These are phyloP conservation scores for Cutaneotrichosporon dermatis DNA, from an alignment of 1,284 basidiomycete genomes.

Conservation along the genomic window DNA sequence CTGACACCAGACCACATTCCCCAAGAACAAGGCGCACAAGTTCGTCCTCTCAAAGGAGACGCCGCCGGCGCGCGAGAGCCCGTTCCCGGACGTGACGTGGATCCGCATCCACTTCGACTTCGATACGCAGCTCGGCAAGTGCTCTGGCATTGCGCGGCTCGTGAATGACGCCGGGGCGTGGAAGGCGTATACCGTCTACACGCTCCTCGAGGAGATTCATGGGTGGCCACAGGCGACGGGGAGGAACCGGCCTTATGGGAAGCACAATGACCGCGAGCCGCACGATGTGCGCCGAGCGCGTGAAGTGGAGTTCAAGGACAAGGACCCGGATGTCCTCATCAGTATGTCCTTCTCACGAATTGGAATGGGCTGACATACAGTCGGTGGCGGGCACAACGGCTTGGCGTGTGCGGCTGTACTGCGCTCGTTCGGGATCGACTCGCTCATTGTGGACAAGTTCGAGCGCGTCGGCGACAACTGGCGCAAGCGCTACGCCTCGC, in stretches of 20 bases:
- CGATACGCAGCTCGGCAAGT: conserved; percentile 54
- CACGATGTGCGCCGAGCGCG: conserved; percentile 31
- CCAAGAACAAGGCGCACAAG: conserved; percentile 42
- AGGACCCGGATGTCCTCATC: conserved; percentile 49
- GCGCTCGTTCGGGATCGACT: conserved; percentile 55
- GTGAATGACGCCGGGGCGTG: conserved; percentile 55
- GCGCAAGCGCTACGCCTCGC: conserved; percentile 57
- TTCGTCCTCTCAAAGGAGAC: conserved; percentile 51
- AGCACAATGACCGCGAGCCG: conserved; percentile 33
- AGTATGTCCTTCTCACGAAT: conserved; percentile 10
- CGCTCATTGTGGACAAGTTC: conserved; percentile 58
- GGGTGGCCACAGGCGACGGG: conserved; percentile 54
- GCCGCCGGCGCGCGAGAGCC: conserved; percentile 48
- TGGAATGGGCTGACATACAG: conserved; percentile 5
- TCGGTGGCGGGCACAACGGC: conserved; percentile 65
- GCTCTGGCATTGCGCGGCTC: conserved; percentile 56
- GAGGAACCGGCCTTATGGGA: conserved; percentile 38
- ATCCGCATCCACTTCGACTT: conserved; percentile 60
- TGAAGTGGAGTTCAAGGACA: conserved; percentile 51
- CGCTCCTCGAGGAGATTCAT: conserved; percentile 58
- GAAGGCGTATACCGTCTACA: conserved; percentile 60
- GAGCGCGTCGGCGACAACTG: conserved; percentile 59
- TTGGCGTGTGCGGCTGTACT: conserved; percentile 59
- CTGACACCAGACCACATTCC: conserved; percentile 46
- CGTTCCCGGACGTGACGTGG: conserved; percentile 59